Base-by-base conservation (phyloP, 345 rosid species). In the Diplotaxis tenuifolia region DNA sequence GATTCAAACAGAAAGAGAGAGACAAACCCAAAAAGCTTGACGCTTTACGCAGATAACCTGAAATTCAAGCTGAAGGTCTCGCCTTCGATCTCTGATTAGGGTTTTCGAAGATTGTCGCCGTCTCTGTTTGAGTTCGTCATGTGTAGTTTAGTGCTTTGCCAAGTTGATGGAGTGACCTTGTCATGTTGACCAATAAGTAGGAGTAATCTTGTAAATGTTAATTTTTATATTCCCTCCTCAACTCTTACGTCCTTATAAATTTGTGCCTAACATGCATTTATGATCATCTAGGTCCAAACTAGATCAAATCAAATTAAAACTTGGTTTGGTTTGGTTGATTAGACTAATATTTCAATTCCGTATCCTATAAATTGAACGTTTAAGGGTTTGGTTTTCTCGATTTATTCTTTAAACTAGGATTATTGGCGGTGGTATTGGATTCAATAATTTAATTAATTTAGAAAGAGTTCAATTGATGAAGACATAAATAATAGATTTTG, bases 91-190 rank as follows among this genome's bases (percentile, higher is more conserved):
- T 45, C 7, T 28, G 23, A 59, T 70, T 70, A 45, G 66, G 74
- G 66, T 45, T 69, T 69, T 21, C 16, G 23, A 55, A 56, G 53
- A 55, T 68, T 53, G n/a, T 10, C 12, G 47, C 58, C 58, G 58
- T 28, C 16, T 62, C 9, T 40, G 28, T 18, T 50, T 58, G 34
- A 42, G 0, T 56, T 40, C 64, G 25, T 40, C 65, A 0, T 61
- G 50, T 18, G 14, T 14, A 23, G 57, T 20, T 18, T 50, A 25
- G 36, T 65, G 4, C 45, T 16, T 16, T 66, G 9, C 10, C 11
- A 32, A 36, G 21, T 36, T 5, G 3, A 10, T 65, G 66, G 66
- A 73, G 18, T 56, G 20, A n/a, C 7, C 7, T 42, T 42, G 49
- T 42, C 1, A 5, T 14, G 49, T 42, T 42, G 8, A 42, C 49